Evolutionary conservation across 768 basidiomycete genomes (phyloP), one percentile per base, ranked within the genome.

Genomic region (Leccinum boreale): DNA sequence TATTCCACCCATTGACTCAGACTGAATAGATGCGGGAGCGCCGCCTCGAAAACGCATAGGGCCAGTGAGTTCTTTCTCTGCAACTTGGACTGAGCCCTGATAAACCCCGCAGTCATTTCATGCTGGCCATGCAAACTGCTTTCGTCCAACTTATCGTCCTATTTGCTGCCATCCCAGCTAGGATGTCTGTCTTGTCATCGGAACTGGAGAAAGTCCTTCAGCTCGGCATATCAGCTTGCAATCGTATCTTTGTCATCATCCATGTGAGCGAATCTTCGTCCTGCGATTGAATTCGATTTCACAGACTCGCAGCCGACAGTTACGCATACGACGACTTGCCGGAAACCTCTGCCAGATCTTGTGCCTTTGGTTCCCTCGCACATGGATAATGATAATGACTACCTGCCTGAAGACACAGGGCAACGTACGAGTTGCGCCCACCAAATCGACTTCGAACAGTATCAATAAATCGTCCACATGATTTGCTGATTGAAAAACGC

Each of bases 61-160:
- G 28, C 67, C 68, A 70, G 90, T 88, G 60, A 59, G 79, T 59
- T 55, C 44, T 54, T 14, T 12, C 48, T 39, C 1, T 33, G 12
- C 6, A 7, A 29, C n/a, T 44, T 55, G 35, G 4, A 53, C 5
- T 29, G n/a, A 14, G 19, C 15, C 36, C 53, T 19, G 50, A 24
- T 24, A 24, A 46, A 36, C 29, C 33, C 48, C 51, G 7, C 59
- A 92, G 90, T 47, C 80, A 80, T 28, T 84, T 90, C 58, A 72
- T 76, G 28, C 75, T 85, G 24, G 80, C 82, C 31, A 81, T 92
- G 78, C 87, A 87, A 66, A 80, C 83, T n/a, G 85, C 88, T 15
- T 93, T 93, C 65, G 74, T 88, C 12, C 86, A 87, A 59, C 67
- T 89, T 19, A 70, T 86, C 19, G 66, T 93, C 49, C 74, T 82